These are phyloP conservation scores for Pseudotulostoma volvatum DNA, from an alignment of 495 filamentous ascomycete species.

Conservation along the genomic window DNA sequence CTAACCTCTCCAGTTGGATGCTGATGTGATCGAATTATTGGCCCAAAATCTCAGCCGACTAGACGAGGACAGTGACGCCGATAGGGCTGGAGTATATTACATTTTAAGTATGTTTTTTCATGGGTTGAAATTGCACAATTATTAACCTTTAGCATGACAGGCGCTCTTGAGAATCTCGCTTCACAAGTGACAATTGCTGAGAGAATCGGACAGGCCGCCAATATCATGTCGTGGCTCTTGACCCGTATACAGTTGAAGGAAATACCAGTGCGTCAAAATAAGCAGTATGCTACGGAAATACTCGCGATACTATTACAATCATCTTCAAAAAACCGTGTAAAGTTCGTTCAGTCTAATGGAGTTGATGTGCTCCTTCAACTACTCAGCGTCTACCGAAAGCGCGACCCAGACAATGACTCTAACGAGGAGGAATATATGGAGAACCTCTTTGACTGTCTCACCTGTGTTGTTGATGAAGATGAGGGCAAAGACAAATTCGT, in stretches of 20 bases:
- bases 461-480: constrained; percentile 59
- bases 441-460: constrained; percentile 74
- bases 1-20: constrained; percentile 39
- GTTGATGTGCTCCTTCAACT: constrained; percentile 70
- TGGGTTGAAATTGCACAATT: neutral
- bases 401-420: constrained; percentile 70
- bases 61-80: constrained; percentile 62
- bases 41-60: constrained; percentile 69
- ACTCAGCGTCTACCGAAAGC: constrained; percentile 73
- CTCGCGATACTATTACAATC: constrained; percentile 74
- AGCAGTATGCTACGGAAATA: constrained; percentile 87
- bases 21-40: constrained; percentile 69
- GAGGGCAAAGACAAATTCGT: constrained; percentile 69
- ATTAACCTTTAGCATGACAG: constrained; percentile 14
- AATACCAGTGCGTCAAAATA: constrained; percentile 60
- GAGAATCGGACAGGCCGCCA: constrained; percentile 48
- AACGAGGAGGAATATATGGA: constrained; percentile 91
- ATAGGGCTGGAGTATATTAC: constrained; percentile 75
- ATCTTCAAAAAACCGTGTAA: constrained; percentile 43
- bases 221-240: constrained; percentile 60
- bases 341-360: constrained; percentile 50
- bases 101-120: constrained; percentile 38
- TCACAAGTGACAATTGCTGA: constrained; percentile 50
- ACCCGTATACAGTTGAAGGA: constrained; percentile 50
- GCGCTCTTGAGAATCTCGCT: constrained; percentile 71